phyloP scores from a whole-genome alignment of 768 basidiomycete species.

The Boletus pseudopeckii region DNA sequence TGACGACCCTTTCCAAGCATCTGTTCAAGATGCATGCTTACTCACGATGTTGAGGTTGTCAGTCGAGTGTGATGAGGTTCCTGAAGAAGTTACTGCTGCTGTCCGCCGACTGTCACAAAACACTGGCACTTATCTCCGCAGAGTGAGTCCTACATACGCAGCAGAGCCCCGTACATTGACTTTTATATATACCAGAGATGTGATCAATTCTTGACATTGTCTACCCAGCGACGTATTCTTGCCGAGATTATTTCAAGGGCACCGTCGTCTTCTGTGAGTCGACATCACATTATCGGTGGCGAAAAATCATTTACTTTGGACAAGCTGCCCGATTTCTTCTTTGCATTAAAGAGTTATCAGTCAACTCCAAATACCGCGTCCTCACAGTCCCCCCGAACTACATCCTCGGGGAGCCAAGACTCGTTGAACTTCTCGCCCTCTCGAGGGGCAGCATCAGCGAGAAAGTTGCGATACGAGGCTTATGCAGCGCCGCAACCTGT shows the following conservation, averaged over 20 bases:
- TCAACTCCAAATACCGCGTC: slow-evolving; percentile 1
- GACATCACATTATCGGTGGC: neutral
- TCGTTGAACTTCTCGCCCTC: slow-evolving; percentile 18
- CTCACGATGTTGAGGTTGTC: slow-evolving; percentile 68
- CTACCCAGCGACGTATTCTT: slow-evolving; percentile 43
- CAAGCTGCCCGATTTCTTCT: slow-evolving; percentile 72
- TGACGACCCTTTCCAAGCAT: slow-evolving; percentile 38
- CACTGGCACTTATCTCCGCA: slow-evolving; percentile 53
- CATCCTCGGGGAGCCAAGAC: slow-evolving; percentile 16
- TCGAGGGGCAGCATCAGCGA: slow-evolving; percentile 32
- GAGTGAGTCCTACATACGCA: slow-evolving; percentile 38
- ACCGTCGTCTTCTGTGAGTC: slow-evolving; percentile 54
- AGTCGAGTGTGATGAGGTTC: slow-evolving; percentile 54
- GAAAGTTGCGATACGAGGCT: slow-evolving; percentile 63
- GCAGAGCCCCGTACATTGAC: slow-evolving; percentile 1
- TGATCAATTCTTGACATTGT: slow-evolving; percentile 58
- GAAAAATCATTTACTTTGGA: slow-evolving; percentile 3
- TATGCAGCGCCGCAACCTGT: slow-evolving; percentile 61
- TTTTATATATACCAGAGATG: slow-evolving; percentile 50
- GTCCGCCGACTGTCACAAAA: slow-evolving; percentile 44
- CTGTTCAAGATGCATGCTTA: slow-evolving; percentile 71
- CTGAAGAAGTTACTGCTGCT: slow-evolving; percentile 39
- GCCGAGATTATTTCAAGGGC: slow-evolving; percentile 45
- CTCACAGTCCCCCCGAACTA: slow-evolving; percentile 7
- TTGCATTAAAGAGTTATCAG: slow-evolving; percentile 42